Evolutionary conservation across 345 rosid species (phyloP), one percentile per base, ranked within the genome.

Genomic region (Eucalyptus curtisii): DNA sequence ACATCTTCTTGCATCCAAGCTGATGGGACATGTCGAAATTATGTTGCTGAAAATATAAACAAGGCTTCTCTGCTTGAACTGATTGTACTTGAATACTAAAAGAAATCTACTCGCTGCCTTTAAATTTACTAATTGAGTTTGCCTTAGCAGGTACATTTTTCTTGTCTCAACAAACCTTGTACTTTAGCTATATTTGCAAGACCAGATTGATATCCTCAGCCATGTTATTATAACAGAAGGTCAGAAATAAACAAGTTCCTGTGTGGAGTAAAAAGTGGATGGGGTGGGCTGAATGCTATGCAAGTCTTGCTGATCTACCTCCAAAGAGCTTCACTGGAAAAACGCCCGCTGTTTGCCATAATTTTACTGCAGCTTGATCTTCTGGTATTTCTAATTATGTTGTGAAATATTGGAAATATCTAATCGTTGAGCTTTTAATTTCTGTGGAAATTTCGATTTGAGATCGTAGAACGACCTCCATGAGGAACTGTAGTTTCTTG

Each of bases 351-450:
- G 44, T 90, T 92, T 57, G 97, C 96, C n/a, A 91, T 91, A 42
- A 88, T 94, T 86, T 89, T 95, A 45, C 87, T 95, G 49, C 96
- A 94, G 92, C 95, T 95, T 76, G 97, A 94, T 86, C 94, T 95
- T 89, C 88, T 95, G 93, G 97, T 94, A 90, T 91, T 90, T 49
- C 47, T 80, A 14, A 86, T 88, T 61, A 66, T 88, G 47, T 20
- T 10, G 24, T 20, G 24, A 10, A 76, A 20, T 76, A 86, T 42
- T 53, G 10, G 6, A 55, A 40, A 53, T 37, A 16, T 53, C 14
- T 53, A n/a, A 37, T 37, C 3, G n/a, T n/a, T 47, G 33, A 45
- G 37, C 52, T 85, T 84, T 50, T 37, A 9, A 33, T 52, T 71
- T 52, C 37, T 30, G 47, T 55, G 2, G 27, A 30, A 59, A 40